Percentiles rank a stretch among this genome's conserved stretches.
Conservation (phyloP, 108 stramenopile genomes). For the Poteriospumella lacustris region DNA sequence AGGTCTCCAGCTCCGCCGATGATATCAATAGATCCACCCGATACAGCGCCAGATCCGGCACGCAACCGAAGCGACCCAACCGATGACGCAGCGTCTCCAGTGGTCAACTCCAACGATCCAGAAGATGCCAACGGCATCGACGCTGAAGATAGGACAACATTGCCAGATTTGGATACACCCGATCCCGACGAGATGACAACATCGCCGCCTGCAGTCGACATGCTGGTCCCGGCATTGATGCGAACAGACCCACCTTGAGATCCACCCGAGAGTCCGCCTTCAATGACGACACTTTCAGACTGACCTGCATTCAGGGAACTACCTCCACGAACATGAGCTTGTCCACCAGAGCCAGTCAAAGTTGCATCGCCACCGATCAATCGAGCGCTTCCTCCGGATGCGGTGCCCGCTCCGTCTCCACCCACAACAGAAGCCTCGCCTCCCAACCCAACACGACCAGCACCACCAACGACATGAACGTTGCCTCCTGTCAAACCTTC, state of each 20-base stretch:
- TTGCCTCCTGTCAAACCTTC: not conserved
- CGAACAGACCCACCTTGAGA: too few species aligned
- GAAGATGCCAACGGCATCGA: not conserved
- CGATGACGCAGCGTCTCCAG: not conserved
- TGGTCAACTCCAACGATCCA: not conserved
- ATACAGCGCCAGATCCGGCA: too few species aligned
- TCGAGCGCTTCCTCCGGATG: too few species aligned
- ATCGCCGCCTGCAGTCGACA: constrained; percentile 6
- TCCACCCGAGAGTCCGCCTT: too few species aligned
- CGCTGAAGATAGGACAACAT: not conserved
- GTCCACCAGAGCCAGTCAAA: too few species aligned
- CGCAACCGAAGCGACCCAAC: too few species aligned
- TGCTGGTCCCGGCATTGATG: too few species aligned
- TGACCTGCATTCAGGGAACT: too few species aligned
- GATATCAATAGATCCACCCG: not conserved
- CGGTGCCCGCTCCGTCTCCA: too few species aligned
- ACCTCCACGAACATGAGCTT: too few species aligned
- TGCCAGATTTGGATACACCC: not conserved
- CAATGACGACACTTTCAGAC: too few species aligned
- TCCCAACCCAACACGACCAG: not conserved
- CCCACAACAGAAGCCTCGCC: not conserved
- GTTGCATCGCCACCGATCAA: too few species aligned
- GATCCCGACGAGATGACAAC: not conserved
- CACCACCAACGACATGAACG: not conserved
- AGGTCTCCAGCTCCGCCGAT: not conserved